Evolutionary conservation across 441 rosid genomes (phyloP).

Genomic region (Gossypium davidsonii): DNA sequence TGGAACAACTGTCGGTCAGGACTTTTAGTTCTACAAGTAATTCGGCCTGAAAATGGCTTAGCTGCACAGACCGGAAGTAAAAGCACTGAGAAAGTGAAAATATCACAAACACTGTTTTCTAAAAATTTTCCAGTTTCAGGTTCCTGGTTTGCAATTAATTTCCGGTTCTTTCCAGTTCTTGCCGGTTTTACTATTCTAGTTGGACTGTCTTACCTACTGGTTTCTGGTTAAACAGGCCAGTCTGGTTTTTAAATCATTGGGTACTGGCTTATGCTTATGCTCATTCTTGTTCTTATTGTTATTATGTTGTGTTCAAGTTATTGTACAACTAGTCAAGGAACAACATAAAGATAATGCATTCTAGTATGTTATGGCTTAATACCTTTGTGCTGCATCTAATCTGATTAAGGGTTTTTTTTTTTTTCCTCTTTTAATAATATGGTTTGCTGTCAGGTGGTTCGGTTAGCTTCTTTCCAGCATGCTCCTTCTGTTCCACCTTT

Average conservation of each 20-base stretch:
- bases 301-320: background rate
- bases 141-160: no score
- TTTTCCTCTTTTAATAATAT: background rate
- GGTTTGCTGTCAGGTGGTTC: conserved; percentile 64
- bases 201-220: no score
- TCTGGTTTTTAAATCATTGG: background rate
- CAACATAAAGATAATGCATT: background rate
- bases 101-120: no score
- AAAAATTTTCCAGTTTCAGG: no score
- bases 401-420: conserved; percentile 1
- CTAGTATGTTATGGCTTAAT: background rate
- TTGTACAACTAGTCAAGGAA: background rate
- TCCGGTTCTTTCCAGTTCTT: no score
- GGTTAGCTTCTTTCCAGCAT: conserved; percentile 96
- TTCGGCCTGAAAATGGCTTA: no score
- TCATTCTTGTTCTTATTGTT: background rate
- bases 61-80: no score
- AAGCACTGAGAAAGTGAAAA: no score
- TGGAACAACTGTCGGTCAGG: no score
- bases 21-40: no score
- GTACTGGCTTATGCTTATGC: background rate
- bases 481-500: conserved; percentile 97
- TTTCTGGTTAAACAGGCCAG: no score
- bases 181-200: no score
- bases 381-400: background rate